These are phyloP conservation scores for Acanthamoeba healyi DNA, from an alignment of 208 protist species.

Conservation along the genomic window DNA sequence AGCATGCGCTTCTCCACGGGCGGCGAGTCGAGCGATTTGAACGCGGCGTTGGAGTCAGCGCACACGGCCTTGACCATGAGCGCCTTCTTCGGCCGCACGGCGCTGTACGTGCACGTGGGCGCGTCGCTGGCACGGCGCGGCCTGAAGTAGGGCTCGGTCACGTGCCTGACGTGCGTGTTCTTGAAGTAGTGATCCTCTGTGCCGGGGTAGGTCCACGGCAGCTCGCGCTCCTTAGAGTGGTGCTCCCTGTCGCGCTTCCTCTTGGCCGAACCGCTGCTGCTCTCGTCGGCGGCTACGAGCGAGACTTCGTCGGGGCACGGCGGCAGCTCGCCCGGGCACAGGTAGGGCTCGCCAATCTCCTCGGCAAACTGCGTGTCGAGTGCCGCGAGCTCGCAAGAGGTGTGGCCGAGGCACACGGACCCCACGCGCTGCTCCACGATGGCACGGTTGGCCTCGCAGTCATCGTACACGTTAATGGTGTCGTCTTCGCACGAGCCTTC, in stretches of 20 bases:
- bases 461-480: slow-evolving; percentile 2
- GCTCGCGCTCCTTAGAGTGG: neutral
- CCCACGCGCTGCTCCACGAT: slow-evolving; percentile 20
- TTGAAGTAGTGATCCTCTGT: slow-evolving; percentile 40
- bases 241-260: slow-evolving; percentile 12
- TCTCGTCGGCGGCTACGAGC: neutral
- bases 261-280: neutral
- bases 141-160: neutral
- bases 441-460: slow-evolving; percentile 11
- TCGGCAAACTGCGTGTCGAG: slow-evolving; percentile 23
- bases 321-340: slow-evolving; percentile 51
- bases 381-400: slow-evolving; percentile 24
- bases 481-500: slow-evolving; percentile 24
- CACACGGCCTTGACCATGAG: slow-evolving; percentile 27
- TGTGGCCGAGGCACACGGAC: slow-evolving; percentile 44
- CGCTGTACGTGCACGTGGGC: neutral
- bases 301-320: neutral
- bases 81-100: slow-evolving; percentile 21
- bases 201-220: neutral
- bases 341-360: slow-evolving; percentile 58
- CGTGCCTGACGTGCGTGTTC: neutral
- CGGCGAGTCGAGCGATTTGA: neutral
- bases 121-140: neutral
- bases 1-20: neutral
- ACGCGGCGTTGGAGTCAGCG: slow-evolving; percentile 19